Base-by-base conservation (phyloP, 2,329 filamentous ascomycete species). In the Alternaria arborescens region DNA sequence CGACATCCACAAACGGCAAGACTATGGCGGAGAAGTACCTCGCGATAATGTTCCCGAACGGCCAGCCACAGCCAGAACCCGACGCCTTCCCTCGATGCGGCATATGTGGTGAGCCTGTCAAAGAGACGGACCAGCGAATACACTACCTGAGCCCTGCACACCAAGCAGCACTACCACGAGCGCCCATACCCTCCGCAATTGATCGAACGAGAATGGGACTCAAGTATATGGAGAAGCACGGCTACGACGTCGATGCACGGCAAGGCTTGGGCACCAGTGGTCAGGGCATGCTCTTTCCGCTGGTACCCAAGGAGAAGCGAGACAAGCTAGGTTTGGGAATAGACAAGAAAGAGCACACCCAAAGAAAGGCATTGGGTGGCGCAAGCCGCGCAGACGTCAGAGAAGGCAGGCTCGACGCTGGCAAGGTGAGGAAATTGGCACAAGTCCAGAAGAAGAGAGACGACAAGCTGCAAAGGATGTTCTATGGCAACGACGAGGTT, bases 401-500 rank as follows among this genome's bases (percentile, higher is more conserved):
- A 8, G 62, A 69, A 47, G 64, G 67, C 8, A 74, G 82, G 69
- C 76, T 93, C 60, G 89, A 90, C 77, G 89, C 90, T n/a, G 91
- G 89, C 69, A 87, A 91, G 77, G 83, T 89, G 40, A 85, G 87
- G 69, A 88, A 87, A 74, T 78, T 85, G 72, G 87, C 87, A 3
- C 79, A 82, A 43, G 86, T 88, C 64, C 88, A 89, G 58, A 89
- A 83, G 79, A 87, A 81, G 74, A 88, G 83, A 62, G 83, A 85
- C 18, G 86, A 91, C 61, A 87, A 80, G 70, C 76, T 97, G 60
- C 85, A 88, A 65, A 83, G 87, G 68, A 84, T 91, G 79, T 90
- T 97, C 64, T 94, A 91, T 78, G 85, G 87, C 20, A 89, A 87
- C 66, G 86, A 91, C n/a, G 90, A 94, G 66, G 81, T 96, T 55